These are phyloP conservation scores for Crucihimalaya himalaica DNA, from an alignment of 345 rosid species.

Conservation along the genomic window DNA sequence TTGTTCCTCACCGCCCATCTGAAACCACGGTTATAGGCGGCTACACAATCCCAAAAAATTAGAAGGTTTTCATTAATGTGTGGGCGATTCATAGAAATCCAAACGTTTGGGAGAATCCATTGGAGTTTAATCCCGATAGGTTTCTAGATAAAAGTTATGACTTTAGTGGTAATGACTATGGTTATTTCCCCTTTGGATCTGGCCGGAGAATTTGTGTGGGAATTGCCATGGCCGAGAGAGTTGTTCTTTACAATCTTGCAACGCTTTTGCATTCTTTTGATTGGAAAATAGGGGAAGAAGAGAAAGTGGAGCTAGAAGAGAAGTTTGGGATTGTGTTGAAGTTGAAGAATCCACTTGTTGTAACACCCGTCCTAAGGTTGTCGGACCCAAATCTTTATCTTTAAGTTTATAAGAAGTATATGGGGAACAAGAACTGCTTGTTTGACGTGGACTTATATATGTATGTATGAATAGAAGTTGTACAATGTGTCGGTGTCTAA, in stretches of 20 bases:
- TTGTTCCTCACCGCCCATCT: background rate
- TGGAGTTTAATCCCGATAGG: background rate
- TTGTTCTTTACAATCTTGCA: constrained; percentile 18
- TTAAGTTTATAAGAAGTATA: background rate
- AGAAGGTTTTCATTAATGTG: background rate
- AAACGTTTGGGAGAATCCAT: constrained; percentile 7
- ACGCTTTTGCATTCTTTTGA: constrained; percentile 15
- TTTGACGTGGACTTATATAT: too few species aligned
- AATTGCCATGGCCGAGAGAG: constrained; percentile 7
- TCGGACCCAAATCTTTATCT: background rate
- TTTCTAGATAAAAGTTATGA: constrained; percentile 8
- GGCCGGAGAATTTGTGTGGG: constrained; percentile 20
- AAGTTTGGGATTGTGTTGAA: background rate
- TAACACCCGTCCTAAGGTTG: background rate
- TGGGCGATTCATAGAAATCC: constrained; percentile 24
- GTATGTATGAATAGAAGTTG: background rate
- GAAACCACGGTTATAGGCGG: constrained; percentile 9
- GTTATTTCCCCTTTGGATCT: background rate
- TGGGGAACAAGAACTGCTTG: too few species aligned
- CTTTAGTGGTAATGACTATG: constrained; percentile 11
- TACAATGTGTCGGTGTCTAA: background rate
- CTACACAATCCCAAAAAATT: constrained; percentile 9
- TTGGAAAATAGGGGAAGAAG: background rate
- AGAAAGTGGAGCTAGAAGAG: background rate
- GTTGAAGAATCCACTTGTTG: background rate